These are phyloP conservation scores for Leccinum olivaceopallidum DNA, from an alignment of 768 basidiomycete genomes.

Conservation along the genomic window DNA sequence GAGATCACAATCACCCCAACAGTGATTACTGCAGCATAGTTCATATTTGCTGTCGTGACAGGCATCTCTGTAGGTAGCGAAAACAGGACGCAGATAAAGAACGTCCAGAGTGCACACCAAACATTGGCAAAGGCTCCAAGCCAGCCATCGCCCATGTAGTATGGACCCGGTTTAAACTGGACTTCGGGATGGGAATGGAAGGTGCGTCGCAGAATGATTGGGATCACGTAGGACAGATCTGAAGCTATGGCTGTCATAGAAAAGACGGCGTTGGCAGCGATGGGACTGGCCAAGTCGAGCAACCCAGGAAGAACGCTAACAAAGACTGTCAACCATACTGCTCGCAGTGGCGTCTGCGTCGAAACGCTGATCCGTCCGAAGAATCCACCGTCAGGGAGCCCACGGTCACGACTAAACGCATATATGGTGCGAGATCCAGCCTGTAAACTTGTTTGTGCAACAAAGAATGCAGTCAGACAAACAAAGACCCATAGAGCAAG, in stretches of 20 bases:
- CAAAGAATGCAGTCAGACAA: slow-evolving; percentile 64
- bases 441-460: slow-evolving; percentile 50
- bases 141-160: slow-evolving; percentile 55
- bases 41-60: slow-evolving; percentile 50
- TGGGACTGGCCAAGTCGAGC: slow-evolving; percentile 51
- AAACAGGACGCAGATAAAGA: slow-evolving; percentile 48
- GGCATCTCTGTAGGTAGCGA: slow-evolving; percentile 51
- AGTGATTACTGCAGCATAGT: slow-evolving; percentile 44
- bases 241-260: slow-evolving; percentile 52
- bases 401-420: slow-evolving; percentile 56
- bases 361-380: slow-evolving; percentile 47
- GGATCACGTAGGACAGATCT: slow-evolving; percentile 59
- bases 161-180: slow-evolving; percentile 58
- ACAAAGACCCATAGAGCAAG: slow-evolving; percentile 59
- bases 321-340: slow-evolving; percentile 53
- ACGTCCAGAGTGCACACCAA: slow-evolving; percentile 46
- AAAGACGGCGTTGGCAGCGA: slow-evolving; percentile 58
- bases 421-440: slow-evolving; percentile 59
- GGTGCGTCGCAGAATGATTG: slow-evolving; percentile 51
- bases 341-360: slow-evolving; percentile 56
- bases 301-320: slow-evolving; percentile 45
- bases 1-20: slow-evolving; percentile 23
- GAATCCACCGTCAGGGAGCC: slow-evolving; percentile 57
- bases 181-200: slow-evolving; percentile 59
- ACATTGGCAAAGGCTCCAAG: slow-evolving; percentile 46